Evolutionary conservation across 2,329 filamentous ascomycete species (phyloP).

Genomic region (Xylaria sp.): DNA sequence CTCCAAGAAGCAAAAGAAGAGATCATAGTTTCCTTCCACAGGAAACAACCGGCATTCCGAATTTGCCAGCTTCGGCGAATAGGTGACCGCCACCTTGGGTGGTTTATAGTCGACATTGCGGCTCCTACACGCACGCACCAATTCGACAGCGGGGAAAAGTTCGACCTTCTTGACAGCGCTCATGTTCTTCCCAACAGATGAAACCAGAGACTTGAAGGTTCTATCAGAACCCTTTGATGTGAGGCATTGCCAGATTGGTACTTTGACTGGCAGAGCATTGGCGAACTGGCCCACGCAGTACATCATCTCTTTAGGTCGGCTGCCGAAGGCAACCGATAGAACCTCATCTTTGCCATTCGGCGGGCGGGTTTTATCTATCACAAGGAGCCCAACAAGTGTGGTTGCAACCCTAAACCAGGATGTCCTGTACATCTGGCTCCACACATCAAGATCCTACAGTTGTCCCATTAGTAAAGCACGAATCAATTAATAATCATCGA

Average conservation of each 20-base stretch:
- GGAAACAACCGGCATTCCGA: conserved; percentile 3
- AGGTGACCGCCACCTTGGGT: conserved; percentile 3
- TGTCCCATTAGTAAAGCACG: neutral
- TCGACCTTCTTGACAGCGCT: conserved; percentile 1
- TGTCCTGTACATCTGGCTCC: conserved; percentile 5
- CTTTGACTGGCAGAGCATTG: conserved; percentile 4
- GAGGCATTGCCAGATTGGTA: conserved; percentile 7
- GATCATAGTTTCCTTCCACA: conserved; percentile 3
- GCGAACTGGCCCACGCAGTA: conserved; percentile 5
- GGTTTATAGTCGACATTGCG: neutral
- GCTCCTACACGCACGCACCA: neutral
- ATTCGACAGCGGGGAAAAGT: conserved; percentile 2
- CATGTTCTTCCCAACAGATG: conserved; percentile 1
- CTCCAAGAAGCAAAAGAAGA: conserved; percentile 6
- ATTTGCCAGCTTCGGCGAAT: conserved; percentile 10
- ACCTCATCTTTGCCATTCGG: conserved; percentile 5
- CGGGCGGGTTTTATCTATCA: conserved; percentile 7
- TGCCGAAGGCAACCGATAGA: neutral
- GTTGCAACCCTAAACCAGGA: conserved; percentile 11
- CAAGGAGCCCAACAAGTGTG: conserved; percentile 3
- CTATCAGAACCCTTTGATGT: neutral
- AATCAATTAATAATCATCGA: neutral
- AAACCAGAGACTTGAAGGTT: neutral
- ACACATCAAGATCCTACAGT: conserved; percentile 7
- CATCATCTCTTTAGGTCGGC: neutral